A percentile compares a stretch with the other conserved stretches of the same genome.
Evolutionary conservation across 345 rosid genomes (phyloP).

Genomic region (Hirschfeldia incana): DNA sequence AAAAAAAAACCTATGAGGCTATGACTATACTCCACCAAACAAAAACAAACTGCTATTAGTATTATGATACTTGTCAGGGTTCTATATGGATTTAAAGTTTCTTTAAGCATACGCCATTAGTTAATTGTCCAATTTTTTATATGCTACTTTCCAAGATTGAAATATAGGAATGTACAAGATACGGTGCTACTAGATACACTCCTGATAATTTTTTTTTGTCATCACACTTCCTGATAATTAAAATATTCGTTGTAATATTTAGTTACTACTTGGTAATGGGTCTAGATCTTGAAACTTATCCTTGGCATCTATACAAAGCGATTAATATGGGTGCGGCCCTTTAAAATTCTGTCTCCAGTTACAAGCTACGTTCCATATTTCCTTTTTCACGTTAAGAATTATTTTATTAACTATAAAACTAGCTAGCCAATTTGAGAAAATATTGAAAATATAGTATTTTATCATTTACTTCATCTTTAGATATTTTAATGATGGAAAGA

Average conservation of each 20-base stretch:
- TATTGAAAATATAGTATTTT: neutral
- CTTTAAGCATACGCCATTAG: conserved; percentile 25
- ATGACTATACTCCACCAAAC: neutral
- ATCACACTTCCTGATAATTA: too few relatives aligned
- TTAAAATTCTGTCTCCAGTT: neutral
- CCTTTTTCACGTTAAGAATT: neutral
- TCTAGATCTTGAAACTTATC: neutral
- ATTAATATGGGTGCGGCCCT: neutral
- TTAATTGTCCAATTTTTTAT: conserved; percentile 20
- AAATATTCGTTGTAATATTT: neutral
- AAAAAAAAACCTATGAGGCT: neutral
- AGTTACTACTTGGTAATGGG: conserved; percentile 4
- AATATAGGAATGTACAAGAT: conserved; percentile 17
- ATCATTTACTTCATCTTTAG: neutral
- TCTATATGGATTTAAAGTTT: conserved; percentile 17
- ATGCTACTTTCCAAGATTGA: conserved; percentile 6
- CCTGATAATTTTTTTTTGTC: neutral
- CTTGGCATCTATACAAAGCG: neutral
- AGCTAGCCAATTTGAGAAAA: neutral
- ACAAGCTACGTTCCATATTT: neutral
- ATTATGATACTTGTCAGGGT: neutral
- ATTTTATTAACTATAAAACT: neutral
- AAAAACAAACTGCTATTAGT: neutral
- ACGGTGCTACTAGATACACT: conserved; percentile 16
- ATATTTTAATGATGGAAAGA: neutral